These are phyloP conservation scores for Penicillium corylophilum DNA, from an alignment of 2,329 filamentous ascomycete species.

Conservation along the genomic window DNA sequence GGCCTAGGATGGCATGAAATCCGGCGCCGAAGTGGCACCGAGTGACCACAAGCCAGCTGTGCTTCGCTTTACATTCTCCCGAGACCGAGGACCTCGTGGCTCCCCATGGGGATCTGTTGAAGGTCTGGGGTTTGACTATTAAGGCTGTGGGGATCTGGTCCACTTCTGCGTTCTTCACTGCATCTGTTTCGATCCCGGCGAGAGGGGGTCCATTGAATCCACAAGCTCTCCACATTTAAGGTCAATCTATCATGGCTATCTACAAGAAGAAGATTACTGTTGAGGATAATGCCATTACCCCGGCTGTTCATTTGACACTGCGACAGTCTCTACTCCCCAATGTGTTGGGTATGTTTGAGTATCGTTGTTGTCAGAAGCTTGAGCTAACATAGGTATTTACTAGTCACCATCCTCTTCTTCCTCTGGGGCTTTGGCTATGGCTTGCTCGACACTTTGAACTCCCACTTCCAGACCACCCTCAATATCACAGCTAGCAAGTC, in stretches of 20 bases:
- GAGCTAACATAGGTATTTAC: neutral
- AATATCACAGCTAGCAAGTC: slow-evolving; percentile 46
- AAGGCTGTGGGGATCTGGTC: slow-evolving; percentile 3
- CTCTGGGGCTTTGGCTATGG: slow-evolving; percentile 63
- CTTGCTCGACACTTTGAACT: slow-evolving; percentile 55
- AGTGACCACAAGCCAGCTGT: too few species aligned
- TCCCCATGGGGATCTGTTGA: too few species aligned
- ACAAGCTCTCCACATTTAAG: neutral
- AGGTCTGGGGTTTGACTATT: slow-evolving; percentile 4
- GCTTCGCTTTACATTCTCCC: too few species aligned
- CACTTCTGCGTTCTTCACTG: neutral
- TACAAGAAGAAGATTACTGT: slow-evolving; percentile 20
- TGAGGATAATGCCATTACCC: slow-evolving; percentile 49
- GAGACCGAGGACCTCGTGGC: too few species aligned
- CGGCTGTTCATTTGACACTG: slow-evolving; percentile 62
- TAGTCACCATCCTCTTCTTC: slow-evolving; percentile 64
- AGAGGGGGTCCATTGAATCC: neutral
- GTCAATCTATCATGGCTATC: slow-evolving; percentile 2
- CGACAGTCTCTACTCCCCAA: slow-evolving; percentile 67
- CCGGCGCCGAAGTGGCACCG: too few species aligned
- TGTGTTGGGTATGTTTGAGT: slow-evolving; percentile 42
- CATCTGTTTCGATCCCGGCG: neutral
- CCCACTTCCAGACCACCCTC: slow-evolving; percentile 47
- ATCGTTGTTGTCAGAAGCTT: neutral
- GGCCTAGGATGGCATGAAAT: too few species aligned